These are phyloP conservation scores for Oryza meridionalis DNA, from an alignment of 176 grass and related monocot genomes.

Conservation along the genomic window DNA sequence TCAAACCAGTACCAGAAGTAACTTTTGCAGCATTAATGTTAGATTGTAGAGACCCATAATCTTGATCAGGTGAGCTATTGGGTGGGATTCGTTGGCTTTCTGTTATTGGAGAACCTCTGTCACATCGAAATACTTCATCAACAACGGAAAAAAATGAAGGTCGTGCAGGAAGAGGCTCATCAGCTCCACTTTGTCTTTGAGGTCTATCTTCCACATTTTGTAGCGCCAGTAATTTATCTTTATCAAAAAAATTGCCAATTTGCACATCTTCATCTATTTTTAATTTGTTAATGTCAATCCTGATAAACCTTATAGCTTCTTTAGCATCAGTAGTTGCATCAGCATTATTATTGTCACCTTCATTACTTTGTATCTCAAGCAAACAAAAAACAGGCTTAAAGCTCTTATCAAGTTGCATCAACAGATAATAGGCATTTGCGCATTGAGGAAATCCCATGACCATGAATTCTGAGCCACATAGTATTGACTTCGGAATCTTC, in stretches of 20 bases:
- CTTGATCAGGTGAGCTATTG: conserved; percentile 44
- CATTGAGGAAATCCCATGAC: conserved; percentile 75
- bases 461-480: conserved; percentile 71
- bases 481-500: conserved; percentile 68
- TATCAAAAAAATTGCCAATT: conserved; percentile 57
- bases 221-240: conserved; percentile 47
- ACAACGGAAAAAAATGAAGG: conserved; percentile 78
- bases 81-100: conserved; percentile 41
- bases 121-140: conserved; percentile 65
- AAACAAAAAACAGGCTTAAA: conserved; percentile 77
- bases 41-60: conserved; percentile 45
- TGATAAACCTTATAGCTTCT: conserved; percentile 59
- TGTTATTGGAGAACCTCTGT: conserved; percentile 33
- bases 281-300: conserved; percentile 72
- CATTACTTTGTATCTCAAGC: conserved; percentile 61
- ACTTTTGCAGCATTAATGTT: conserved; percentile 32
- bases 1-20: conserved; percentile 34
- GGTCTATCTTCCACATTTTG: conserved; percentile 50
- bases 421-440: conserved; percentile 83
- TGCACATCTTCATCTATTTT: conserved; percentile 65
- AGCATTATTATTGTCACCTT: conserved; percentile 51
- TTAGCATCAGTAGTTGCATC: conserved; percentile 61
- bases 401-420: conserved; percentile 82
- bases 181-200: conserved; percentile 33
- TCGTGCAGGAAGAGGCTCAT: conserved; percentile 45